These are phyloP conservation scores for Pythium rishiriense DNA, from an alignment of 352 stramenopile species.

Conservation along the genomic window DNA sequence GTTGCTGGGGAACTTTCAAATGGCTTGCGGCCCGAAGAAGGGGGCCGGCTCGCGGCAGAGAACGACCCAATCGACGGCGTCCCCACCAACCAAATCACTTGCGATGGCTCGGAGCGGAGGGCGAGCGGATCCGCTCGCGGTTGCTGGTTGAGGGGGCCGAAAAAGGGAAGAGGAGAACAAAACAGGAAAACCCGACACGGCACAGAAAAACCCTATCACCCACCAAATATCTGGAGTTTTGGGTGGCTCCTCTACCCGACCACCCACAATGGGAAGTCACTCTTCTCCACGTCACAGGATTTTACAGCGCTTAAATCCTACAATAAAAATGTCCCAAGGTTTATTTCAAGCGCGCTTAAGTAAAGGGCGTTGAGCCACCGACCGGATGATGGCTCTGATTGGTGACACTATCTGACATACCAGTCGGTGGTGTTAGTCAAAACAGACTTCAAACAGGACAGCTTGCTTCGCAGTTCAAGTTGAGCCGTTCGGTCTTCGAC, in stretches of 20 bases:
- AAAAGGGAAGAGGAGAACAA: background rate
- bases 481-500: background rate
- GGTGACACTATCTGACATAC: background rate
- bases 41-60: slow-evolving; percentile 11
- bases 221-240: background rate
- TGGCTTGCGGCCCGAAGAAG: slow-evolving; percentile 18
- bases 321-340: background rate
- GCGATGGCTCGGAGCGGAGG: slow-evolving; percentile 10
- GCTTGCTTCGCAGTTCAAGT: background rate
- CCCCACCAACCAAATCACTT: slow-evolving; percentile 36
- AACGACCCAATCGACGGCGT: slow-evolving; percentile 31
- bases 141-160: slow-evolving; percentile 15
- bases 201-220: background rate
- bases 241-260: no score
- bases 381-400: background rate
- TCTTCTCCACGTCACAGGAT: background rate
- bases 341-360: background rate
- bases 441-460: background rate
- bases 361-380: no score
- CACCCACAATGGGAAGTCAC: background rate
- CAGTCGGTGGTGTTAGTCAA: background rate
- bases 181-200: background rate
- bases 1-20: slow-evolving; percentile 39
- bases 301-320: background rate
- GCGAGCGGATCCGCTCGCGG: slow-evolving; percentile 15